phyloP scores from a whole-genome alignment of 148 eudicot genomes.

The Limonium bicolor region DNA sequence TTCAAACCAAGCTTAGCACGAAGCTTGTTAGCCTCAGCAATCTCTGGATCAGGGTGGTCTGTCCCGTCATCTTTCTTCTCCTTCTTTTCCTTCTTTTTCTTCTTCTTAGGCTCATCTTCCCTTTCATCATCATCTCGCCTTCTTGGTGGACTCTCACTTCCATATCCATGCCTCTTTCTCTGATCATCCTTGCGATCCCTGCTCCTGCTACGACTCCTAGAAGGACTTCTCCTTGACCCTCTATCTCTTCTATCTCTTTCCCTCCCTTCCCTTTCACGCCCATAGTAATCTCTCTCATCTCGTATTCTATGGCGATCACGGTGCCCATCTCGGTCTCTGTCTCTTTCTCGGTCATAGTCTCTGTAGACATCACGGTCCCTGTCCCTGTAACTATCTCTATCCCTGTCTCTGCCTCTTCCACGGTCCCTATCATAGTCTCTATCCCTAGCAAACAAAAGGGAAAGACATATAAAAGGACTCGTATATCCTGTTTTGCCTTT shows the following conservation, averaged over 20 bases:
- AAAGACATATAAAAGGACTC: neutral
- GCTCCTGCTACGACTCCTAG: slow-evolving; percentile 87
- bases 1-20: slow-evolving; percentile 63
- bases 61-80: slow-evolving; percentile 85
- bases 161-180: slow-evolving; percentile 38
- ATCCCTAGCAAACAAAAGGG: slow-evolving; percentile 25
- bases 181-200: slow-evolving; percentile 56
- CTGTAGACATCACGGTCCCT: too few species aligned
- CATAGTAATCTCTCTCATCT: slow-evolving; percentile 61
- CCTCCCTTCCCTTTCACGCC: slow-evolving; percentile 54
- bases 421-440: slow-evolving; percentile 39
- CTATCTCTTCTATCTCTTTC: slow-evolving; percentile 68
- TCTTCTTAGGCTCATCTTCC: slow-evolving; percentile 44
- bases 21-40: slow-evolving; percentile 69
- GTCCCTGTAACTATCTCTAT: slow-evolving; percentile 33
- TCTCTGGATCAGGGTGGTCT: slow-evolving; percentile 92
- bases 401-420: slow-evolving; percentile 23
- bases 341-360: slow-evolving; percentile 26
- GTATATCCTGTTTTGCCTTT: too few species aligned
- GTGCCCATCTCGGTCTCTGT: slow-evolving; percentile 27
- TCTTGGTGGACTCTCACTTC: slow-evolving; percentile 71
- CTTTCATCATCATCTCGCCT: slow-evolving; percentile 34
- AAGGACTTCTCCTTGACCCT: slow-evolving; percentile 68
- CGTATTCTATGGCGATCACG: slow-evolving; percentile 44
- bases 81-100: slow-evolving; percentile 31